A percentile compares a stretch with the other conserved stretches of the same genome.
phyloP scores from a whole-genome alignment of 1,284 basidiomycete species.

The Boletus semigastroideus region DNA sequence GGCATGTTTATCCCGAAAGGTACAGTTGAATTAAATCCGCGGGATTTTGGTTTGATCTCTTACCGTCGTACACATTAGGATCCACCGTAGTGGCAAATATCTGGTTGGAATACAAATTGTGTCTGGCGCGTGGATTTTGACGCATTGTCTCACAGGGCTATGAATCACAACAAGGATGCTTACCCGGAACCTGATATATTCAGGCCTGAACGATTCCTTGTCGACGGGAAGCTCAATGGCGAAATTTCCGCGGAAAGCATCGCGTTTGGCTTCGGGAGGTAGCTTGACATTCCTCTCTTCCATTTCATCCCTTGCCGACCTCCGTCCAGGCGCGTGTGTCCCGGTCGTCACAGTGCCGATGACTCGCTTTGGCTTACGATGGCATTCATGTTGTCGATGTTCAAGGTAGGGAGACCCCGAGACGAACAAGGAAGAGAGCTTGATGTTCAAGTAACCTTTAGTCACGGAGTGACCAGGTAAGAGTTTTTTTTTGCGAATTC shows the following conservation, averaged over 20 bases:
- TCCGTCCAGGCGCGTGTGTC: conserved; percentile 23
- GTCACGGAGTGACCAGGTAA: conserved; percentile 14
- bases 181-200: conserved; percentile 44
- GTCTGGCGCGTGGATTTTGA: neutral
- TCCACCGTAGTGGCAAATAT: conserved; percentile 45
- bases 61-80: conserved; percentile 10
- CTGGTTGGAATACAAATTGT: conserved; percentile 34
- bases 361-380: conserved; percentile 25
- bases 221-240: conserved; percentile 22
- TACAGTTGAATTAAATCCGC: no score
- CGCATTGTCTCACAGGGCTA: conserved; percentile 34
- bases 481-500: neutral
- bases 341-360: conserved; percentile 29
- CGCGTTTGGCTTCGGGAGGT: conserved; percentile 47
- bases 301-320: neutral
- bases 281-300: neutral
- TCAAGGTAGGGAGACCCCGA: conserved; percentile 20
- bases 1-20: conserved; percentile 45
- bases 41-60: no score
- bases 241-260: conserved; percentile 34
- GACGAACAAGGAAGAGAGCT: conserved; percentile 19
- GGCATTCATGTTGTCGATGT: conserved; percentile 18
- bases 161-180: conserved; percentile 38
- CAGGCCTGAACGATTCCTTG: conserved; percentile 42
- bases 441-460: conserved; percentile 16